Conservation (phyloP, 2,329 filamentous ascomycete genomes). For the Trichoderma atroviride region DNA sequence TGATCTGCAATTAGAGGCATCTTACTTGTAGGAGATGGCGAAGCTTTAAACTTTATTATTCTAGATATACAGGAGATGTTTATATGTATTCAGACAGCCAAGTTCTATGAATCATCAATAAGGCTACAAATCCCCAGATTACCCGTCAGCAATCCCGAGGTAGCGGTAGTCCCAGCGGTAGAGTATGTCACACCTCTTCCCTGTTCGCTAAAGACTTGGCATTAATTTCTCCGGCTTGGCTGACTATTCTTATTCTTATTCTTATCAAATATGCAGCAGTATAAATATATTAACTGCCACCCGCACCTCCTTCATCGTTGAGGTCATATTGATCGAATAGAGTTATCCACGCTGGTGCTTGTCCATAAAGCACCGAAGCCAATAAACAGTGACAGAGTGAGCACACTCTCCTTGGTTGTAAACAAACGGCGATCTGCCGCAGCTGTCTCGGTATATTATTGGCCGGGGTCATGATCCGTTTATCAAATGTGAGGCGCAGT, state of each 20-base stretch:
- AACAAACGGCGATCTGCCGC: neutral
- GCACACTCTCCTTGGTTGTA: neutral
- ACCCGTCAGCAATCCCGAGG: neutral
- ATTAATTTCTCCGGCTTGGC: conserved; percentile 17
- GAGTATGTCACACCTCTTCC: neutral
- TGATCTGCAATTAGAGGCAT: neutral
- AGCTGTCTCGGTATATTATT: neutral
- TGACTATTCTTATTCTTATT: neutral
- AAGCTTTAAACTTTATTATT: neutral
- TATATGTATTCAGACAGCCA: neutral
- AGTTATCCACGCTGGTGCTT: neutral
- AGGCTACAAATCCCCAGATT: neutral
- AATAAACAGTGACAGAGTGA: neutral
- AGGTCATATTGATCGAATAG: neutral
- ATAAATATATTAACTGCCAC: neutral
- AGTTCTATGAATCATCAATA: neutral
- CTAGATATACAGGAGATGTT: neutral
- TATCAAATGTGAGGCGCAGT: neutral
- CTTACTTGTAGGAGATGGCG: neutral
- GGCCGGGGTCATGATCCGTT: neutral
- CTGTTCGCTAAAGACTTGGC: neutral
- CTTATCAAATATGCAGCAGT: neutral
- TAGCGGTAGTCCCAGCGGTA: neutral
- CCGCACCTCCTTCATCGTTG: neutral
- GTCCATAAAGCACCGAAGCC: neutral